phyloP scores from a whole-genome alignment of 345 rosid genomes.

The Eucalyptus sp. region DNA sequence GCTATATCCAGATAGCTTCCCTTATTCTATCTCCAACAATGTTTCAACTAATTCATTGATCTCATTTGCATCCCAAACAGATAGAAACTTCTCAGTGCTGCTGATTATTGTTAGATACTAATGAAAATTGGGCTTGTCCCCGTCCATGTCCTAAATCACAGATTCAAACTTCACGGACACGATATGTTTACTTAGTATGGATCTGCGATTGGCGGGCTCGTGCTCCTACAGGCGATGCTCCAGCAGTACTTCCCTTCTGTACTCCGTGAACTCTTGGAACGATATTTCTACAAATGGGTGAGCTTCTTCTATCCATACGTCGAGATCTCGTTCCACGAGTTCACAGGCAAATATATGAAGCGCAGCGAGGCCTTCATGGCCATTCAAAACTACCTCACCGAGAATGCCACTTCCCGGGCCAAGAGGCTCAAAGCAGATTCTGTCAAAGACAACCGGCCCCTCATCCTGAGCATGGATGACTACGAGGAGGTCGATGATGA shows the following conservation, averaged over 20 bases:
- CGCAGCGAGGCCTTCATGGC: not conserved
- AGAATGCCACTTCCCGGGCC: not conserved
- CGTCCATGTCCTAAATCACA: not conserved
- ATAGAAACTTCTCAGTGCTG: not conserved
- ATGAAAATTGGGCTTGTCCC: not conserved
- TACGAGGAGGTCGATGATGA: not conserved
- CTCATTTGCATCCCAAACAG: not conserved
- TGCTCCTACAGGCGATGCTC: not conserved
- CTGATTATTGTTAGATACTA: not conserved
- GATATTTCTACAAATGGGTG: not conserved
- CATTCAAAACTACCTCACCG: conserved; percentile 4
- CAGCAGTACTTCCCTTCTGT: not conserved
- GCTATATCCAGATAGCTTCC: not conserved
- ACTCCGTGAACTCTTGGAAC: not conserved
- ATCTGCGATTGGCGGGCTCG: not conserved
- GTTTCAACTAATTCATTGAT: not conserved
- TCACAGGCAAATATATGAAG: not conserved
- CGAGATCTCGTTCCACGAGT: not conserved
- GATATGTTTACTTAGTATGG: not conserved
- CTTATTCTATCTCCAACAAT: not conserved
- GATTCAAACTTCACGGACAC: not conserved
- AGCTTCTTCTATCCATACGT: not conserved
- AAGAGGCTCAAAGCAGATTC: conserved; percentile 1
- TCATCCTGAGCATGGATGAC: conserved; percentile 3
- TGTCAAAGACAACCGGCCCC: not conserved